These are phyloP conservation scores for Thalassiosira tumida DNA, from an alignment of 352 stramenopile genomes.

Conservation along the genomic window DNA sequence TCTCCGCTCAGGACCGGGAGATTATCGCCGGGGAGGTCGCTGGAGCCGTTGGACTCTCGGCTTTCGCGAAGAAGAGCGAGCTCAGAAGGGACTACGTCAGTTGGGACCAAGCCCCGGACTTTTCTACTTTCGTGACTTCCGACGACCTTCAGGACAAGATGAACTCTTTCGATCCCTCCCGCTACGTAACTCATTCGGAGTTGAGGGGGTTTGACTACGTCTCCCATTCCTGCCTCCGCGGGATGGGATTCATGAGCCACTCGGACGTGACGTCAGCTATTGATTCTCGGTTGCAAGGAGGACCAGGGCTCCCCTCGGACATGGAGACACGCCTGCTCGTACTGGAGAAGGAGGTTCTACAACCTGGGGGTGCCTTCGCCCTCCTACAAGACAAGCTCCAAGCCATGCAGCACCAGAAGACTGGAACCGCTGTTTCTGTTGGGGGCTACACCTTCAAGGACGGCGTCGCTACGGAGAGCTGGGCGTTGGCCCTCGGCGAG, in stretches of 20 bases:
- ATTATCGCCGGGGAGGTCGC: neutral
- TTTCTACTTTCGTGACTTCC: neutral
- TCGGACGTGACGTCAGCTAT: slow-evolving; percentile 2
- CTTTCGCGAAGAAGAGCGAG: neutral
- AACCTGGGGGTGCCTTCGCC: neutral
- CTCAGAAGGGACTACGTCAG: too few species aligned
- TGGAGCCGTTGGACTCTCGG: neutral
- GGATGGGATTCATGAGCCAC: neutral
- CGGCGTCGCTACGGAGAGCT: neutral
- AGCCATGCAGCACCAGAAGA: neutral
- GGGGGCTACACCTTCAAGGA: neutral
- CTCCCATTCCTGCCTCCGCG: neutral
- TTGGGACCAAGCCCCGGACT: neutral
- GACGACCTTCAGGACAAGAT: neutral
- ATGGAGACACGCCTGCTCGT: neutral
- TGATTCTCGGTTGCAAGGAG: neutral
- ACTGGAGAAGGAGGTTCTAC: neutral
- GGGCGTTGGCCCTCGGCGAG: neutral
- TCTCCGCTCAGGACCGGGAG: neutral
- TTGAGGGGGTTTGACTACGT: neutral
- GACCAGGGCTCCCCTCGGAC: neutral
- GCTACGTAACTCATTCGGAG: neutral
- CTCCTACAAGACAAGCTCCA: neutral
- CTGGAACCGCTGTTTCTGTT: neutral
- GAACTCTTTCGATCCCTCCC: neutral